Evolutionary conservation across 129 eudicot genomes (phyloP), one percentile per base, ranked within the genome.

Genomic region (Escallonia herrerae): DNA sequence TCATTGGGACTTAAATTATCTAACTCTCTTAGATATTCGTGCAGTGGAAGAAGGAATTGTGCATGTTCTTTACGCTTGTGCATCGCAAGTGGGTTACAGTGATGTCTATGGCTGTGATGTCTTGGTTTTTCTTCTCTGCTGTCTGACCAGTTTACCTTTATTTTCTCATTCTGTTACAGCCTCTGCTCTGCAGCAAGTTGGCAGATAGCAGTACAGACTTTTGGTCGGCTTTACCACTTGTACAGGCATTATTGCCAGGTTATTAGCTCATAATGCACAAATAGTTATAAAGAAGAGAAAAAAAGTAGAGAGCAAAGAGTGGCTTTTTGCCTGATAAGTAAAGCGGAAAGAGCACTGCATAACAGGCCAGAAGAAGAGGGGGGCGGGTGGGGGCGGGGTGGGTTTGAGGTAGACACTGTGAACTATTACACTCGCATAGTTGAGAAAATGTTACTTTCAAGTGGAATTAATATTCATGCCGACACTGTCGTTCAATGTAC

Each of bases 231-330:
- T 68, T 93, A 76, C 95, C 98, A 58, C 86, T 93, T 66, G 69
- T 93, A 75, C 98, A 93, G 77, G 96, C 96, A 54, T 78, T 88
- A 65, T 79, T 93, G 68, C 98, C 98, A 93, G 98, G 98, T 93
- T 58, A 63, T 43, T 49, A 43, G 55, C 50, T 63, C 67, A 37
- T 43, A 43, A 33, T 11, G 12, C 11, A 42, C 45, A 61, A 46
- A 1, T 49, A 22, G 33, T 22, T 22, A 22, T 22, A 22, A 22
- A 22, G 33, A 22, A 22, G 33, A 22, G 33, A 1, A 22, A 22
- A 22, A 22, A 22, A 22, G 33, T 22, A 22, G 33, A 22, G 33
- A 22, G 33, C 33, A 0, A 22, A 22, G 33, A 22, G 33, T 22
- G 1, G 33, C 33, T 22, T 22, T 22, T 22, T 22, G 0, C 33